Evolutionary conservation across 2,329 filamentous ascomycete genomes (phyloP), one percentile per base, ranked within the genome.

Genomic region (Cladosporium sp.): DNA sequence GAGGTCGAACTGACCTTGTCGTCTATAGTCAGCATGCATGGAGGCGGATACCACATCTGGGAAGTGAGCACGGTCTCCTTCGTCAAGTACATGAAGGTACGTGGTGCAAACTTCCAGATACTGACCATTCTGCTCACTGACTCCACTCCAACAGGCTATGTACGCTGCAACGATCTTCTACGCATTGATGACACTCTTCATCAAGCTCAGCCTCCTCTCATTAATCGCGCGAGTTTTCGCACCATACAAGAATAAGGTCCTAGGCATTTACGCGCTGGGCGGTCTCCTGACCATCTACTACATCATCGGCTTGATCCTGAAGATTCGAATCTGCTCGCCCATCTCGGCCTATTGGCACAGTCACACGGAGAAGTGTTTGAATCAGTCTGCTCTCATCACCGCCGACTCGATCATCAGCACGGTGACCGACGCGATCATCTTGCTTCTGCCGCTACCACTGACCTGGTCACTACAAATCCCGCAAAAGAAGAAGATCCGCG

Each of bases 161-260:
- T 49, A 49, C 28, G 35, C 35, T 8, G 34, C 35, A 11, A 49
- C 46, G 3, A 40, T 49, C n/a, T 32, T 32, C 11, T 49, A 49
- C 37, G 34, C 46, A 7, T 10, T 41, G 10, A 49, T 49, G 46
- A 41, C 37, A 6, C 22, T 41, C 4, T 49, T 33, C 46, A 49
- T 49, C 46, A 49, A 49, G 9, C 46, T 49, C 35, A 49, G 46
- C 37, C 28, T 49, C n/a, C 46, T 49, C 28, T 38, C 46, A 9
- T 14, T 49, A n/a, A 49, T 49, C 16, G 46, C 46, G 3, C 19
- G 37, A 31, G 35, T 49, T 19, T 49, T 49, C 6, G 46, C 46
- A 4, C 46, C 46, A 5, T 49, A 49, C 22, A 49, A 41, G 37
- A 22, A 37, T 2, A 32, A 22, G 19, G 18, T 33, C 19, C 46